phyloP scores from a whole-genome alignment of 306 rosid genomes.

The Gleditsia sinensis region DNA sequence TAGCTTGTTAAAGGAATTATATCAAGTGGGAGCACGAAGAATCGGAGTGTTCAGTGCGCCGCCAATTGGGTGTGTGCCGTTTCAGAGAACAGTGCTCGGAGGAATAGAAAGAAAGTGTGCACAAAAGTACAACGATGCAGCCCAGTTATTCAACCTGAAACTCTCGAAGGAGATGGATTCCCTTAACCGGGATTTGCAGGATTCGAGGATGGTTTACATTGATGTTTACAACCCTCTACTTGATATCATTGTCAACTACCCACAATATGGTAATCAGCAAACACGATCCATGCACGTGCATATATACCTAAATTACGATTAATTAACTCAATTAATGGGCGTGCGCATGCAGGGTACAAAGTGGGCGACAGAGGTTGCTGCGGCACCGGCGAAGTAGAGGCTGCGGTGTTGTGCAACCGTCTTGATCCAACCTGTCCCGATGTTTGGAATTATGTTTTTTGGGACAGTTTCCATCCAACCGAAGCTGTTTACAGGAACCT shows the following conservation, averaged over 20 bases:
- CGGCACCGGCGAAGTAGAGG: slow-evolving; percentile 66
- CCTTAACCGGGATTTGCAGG: slow-evolving; percentile 30
- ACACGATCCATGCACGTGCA: no score
- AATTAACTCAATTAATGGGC: no score
- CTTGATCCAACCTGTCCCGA: slow-evolving; percentile 42
- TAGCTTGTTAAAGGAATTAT: slow-evolving; percentile 45
- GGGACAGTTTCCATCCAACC: slow-evolving; percentile 80
- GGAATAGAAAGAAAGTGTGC: slow-evolving; percentile 52
- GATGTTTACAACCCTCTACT: slow-evolving; percentile 63
- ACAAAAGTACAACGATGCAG: slow-evolving; percentile 52
- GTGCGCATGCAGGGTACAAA: slow-evolving; percentile 50
- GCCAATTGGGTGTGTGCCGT: slow-evolving; percentile 80
- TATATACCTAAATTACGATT: no score
- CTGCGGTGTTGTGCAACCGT: slow-evolving; percentile 53
- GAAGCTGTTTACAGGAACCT: slow-evolving; percentile 46
- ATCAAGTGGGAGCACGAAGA: slow-evolving; percentile 61
- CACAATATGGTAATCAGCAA: slow-evolving; percentile 52
- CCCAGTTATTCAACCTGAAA: slow-evolving; percentile 55
- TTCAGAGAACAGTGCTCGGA: slow-evolving; percentile 65
- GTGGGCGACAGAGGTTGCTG: slow-evolving; percentile 64
- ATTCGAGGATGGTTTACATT: slow-evolving; percentile 51
- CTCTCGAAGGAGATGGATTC: slow-evolving; percentile 32
- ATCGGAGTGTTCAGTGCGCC: slow-evolving; percentile 68
- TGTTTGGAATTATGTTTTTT: slow-evolving; percentile 46
- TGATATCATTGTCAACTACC: slow-evolving; percentile 52